A percentile compares a stretch with the other conserved stretches of the same genome.
phyloP scores from a whole-genome alignment of 371 early-diverging fungal species.

The Synchytrium microbalum region DNA sequence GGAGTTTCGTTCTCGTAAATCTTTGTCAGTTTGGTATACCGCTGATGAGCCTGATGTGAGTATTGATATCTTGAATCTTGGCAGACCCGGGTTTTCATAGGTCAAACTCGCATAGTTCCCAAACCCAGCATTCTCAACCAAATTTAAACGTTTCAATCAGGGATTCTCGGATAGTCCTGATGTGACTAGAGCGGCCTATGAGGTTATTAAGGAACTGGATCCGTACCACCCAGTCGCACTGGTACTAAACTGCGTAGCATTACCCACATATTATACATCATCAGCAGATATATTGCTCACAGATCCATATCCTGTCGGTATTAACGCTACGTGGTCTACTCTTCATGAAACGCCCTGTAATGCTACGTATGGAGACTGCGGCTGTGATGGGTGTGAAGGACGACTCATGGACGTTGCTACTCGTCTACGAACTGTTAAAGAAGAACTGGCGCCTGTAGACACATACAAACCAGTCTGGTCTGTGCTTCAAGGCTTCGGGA shows the following conservation, averaged over 20 bases:
- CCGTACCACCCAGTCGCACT: conserved; percentile 14
- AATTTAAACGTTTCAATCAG: no score
- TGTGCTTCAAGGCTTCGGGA: conserved; percentile 12
- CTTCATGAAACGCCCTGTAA: conserved; percentile 9
- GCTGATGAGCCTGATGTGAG: no score
- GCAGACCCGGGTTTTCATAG: no score
- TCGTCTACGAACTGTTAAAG: background rate
- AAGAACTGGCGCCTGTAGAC: no score
- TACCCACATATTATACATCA: background rate
- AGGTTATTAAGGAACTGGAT: background rate
- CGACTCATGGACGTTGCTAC: conserved; percentile 2
- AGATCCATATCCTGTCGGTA: conserved; percentile 8
- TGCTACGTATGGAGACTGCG: conserved; percentile 13
- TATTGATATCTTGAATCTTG: no score
- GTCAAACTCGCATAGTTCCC: no score
- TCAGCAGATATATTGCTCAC: conserved; percentile 11
- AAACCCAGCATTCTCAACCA: no score
- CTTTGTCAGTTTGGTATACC: conserved; percentile 9
- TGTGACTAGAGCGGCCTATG: background rate
- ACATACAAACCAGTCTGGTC: conserved; percentile 11
- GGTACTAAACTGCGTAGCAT: conserved; percentile 12
- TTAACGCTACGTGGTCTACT: conserved; percentile 4
- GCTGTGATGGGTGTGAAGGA: conserved; percentile 12
- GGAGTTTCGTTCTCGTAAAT: conserved; percentile 4
- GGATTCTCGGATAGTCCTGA: conserved; percentile 1